Evolutionary conservation across 768 basidiomycete species (phyloP).

Genomic region (Pulveroboletus sp.): DNA sequence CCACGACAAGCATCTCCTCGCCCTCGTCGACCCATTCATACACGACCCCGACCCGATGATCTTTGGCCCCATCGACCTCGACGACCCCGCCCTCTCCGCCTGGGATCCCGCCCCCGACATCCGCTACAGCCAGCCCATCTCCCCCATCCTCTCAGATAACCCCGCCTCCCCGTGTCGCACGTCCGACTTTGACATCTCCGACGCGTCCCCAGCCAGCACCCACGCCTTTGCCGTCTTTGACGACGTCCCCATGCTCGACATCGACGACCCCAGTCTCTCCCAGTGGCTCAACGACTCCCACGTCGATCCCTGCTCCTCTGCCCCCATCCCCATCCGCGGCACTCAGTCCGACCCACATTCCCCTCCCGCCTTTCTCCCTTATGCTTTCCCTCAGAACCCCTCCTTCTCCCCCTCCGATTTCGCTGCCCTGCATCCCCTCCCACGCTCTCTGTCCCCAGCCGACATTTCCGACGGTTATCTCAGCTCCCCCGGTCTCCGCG

Average conservation of each 20-base stretch:
- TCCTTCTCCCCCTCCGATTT: slow-evolving; percentile 61
- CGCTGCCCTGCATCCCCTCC: slow-evolving; percentile 60
- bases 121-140: slow-evolving; percentile 37
- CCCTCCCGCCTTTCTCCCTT: slow-evolving; percentile 49
- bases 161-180: slow-evolving; percentile 39
- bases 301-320: slow-evolving; percentile 39
- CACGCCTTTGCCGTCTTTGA: slow-evolving; percentile 31
- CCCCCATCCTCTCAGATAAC: slow-evolving; percentile 39
- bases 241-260: slow-evolving; percentile 39
- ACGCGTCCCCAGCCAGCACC: slow-evolving; percentile 38
- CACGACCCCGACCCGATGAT: slow-evolving; percentile 35
- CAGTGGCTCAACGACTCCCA: slow-evolving; percentile 69
- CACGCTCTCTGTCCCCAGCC: slow-evolving; percentile 58
- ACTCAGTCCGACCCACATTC: slow-evolving; percentile 41
- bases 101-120: slow-evolving; percentile 34
- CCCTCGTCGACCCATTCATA: slow-evolving; percentile 28
- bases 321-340: slow-evolving; percentile 63
- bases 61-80: slow-evolving; percentile 34
- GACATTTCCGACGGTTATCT: slow-evolving; percentile 49
- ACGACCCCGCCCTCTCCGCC: slow-evolving; percentile 27
- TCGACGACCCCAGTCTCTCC: slow-evolving; percentile 41
- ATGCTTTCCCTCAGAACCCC: slow-evolving; percentile 45
- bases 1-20: slow-evolving; percentile 41
- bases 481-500: slow-evolving; percentile 40
- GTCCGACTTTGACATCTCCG: slow-evolving; percentile 39